Base-by-base conservation (phyloP, 352 stramenopile species). In the Saprolegnia parasitica region DNA sequence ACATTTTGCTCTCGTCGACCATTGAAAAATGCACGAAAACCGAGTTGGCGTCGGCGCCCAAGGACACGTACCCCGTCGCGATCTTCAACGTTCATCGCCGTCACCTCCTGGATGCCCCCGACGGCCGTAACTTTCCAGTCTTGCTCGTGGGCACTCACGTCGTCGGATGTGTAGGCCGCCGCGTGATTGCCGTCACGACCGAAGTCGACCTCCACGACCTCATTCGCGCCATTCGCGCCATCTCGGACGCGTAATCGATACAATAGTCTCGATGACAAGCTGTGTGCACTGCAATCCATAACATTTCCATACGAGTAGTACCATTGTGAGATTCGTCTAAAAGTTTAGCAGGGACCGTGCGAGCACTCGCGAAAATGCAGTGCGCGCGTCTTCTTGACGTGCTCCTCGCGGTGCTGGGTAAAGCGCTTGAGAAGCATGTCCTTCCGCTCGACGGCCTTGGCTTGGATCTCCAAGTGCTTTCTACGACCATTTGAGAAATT, bases 381-480 rank as follows among this genome's bases (percentile, higher is more conserved):
- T n/a, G 78, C 61, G 10, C 71, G 67, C 55, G 75, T 60, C 39
- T 74, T 76, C 56, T 84, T 84, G 18, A 64, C 29, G 21, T 77
- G 79, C 32, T 88, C 80, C 63, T 79, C 73, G 0, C 80, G 78
- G 61, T 88, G 80, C n/a, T 88, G 80, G 0, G 74, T 88, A 62
- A 88, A 86, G 0, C 80, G 73, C n/a, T 76, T 72, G 23, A 88
- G 77, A 40, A 88, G 71, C 54, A 84, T 76, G 26, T 83, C 80
- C 56, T 86, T 88, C 18, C 80, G 74, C 68, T 86, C 78, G 52
- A 86, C 80, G 23, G 80, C 84, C 54, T 84, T 88, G 13, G 61
- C 71, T 20, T 79, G 63, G 20, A 72, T 71, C 4, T 47, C 46
- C 4, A 79, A 18, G 32, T 80, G 81, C 8, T 50, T 73, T 56